A percentile compares a stretch with the other conserved stretches of the same genome.
Evolutionary conservation across 352 stramenopile genomes (phyloP).

Genomic region (Pythium scleroteichum): DNA sequence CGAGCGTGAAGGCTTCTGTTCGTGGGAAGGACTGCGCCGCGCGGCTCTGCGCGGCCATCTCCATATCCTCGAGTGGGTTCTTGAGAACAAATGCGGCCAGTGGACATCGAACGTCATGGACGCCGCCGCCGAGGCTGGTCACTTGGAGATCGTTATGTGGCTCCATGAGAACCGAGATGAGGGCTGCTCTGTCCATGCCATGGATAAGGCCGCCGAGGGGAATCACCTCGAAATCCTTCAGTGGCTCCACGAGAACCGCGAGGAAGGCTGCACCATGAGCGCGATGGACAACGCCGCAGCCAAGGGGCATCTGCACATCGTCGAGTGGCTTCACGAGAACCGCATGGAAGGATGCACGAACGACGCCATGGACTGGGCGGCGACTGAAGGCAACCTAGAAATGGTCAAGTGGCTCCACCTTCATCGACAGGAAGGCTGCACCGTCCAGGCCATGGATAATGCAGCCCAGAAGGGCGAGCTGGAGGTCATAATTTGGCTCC

Average conservation of each 20-base stretch:
- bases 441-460: slow-evolving; percentile 32
- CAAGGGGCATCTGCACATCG: slow-evolving; percentile 26
- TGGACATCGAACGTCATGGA: slow-evolving; percentile 32
- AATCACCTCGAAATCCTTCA: slow-evolving; percentile 30
- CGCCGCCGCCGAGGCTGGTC: slow-evolving; percentile 24
- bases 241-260: slow-evolving; percentile 33
- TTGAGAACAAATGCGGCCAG: slow-evolving; percentile 24
- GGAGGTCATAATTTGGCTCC: slow-evolving; percentile 34
- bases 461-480: slow-evolving; percentile 27
- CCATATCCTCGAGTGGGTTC: slow-evolving; percentile 30
- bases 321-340: slow-evolving; percentile 33
- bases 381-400: slow-evolving; percentile 20
- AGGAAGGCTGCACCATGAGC: slow-evolving; percentile 34
- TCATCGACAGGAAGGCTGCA: slow-evolving; percentile 31
- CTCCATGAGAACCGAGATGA: slow-evolving; percentile 27
- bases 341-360: slow-evolving; percentile 31
- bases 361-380: slow-evolving; percentile 32
- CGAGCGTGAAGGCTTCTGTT: slow-evolving; percentile 29
- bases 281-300: slow-evolving; percentile 32
- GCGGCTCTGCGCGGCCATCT: slow-evolving; percentile 28
- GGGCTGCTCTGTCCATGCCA: slow-evolving; percentile 29
- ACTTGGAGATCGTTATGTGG: slow-evolving; percentile 32
- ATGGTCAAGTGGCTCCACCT: slow-evolving; percentile 36
- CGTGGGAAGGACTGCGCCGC: slow-evolving; percentile 28
- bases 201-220: slow-evolving; percentile 24